A percentile compares a stretch with the other conserved stretches of the same genome.
Conservation (phyloP, 2,329 filamentous ascomycete genomes). For the Cordyceps tenuipes region DNA sequence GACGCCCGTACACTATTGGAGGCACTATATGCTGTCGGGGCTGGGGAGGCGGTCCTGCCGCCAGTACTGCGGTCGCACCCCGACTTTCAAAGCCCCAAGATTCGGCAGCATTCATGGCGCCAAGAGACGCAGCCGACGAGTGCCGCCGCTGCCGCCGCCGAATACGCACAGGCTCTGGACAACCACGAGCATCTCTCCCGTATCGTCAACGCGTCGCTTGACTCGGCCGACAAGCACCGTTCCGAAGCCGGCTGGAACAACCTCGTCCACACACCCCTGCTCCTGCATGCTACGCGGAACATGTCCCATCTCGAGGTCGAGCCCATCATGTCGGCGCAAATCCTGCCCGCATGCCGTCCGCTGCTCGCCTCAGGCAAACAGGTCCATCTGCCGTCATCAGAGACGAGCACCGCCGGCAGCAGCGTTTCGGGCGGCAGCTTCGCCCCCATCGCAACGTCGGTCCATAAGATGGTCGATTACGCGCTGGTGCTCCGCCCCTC, state of each 20-base stretch:
- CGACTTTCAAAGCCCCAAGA: background rate
- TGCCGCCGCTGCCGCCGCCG: background rate
- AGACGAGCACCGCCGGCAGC: background rate
- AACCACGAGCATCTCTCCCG: background rate
- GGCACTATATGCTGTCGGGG: background rate
- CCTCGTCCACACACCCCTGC: background rate
- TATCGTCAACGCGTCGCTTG: background rate
- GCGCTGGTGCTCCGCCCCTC: background rate
- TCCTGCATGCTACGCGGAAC: background rate
- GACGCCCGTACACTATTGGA: background rate
- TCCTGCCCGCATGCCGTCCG: background rate
- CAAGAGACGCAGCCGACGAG: background rate
- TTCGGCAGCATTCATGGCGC: background rate
- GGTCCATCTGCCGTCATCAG: background rate
- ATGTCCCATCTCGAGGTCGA: background rate
- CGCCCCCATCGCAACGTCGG: background rate
- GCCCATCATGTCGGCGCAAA: background rate
- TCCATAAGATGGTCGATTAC: slow-evolving; percentile 6
- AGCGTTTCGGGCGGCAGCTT: background rate
- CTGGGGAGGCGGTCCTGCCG: background rate
- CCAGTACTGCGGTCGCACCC: background rate
- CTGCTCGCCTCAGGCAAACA: background rate
- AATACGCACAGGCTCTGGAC: background rate
- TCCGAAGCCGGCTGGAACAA: background rate
- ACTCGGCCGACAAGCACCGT: background rate